These are phyloP conservation scores for Leptosphaerulina australis DNA, from an alignment of 2,329 filamentous ascomycete species.

Conservation along the genomic window DNA sequence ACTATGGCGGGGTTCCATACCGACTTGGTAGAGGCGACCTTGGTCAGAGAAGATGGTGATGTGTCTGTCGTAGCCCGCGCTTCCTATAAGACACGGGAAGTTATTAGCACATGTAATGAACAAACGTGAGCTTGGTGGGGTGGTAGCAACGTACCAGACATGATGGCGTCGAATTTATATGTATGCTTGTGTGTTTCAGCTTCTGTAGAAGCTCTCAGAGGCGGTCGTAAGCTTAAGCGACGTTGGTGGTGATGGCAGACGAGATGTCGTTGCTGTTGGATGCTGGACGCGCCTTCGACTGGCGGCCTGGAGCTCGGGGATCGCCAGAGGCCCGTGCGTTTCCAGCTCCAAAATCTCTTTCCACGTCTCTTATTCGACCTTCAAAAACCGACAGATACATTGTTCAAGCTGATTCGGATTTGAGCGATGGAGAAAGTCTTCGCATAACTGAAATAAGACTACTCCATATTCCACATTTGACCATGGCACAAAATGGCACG, in stretches of 20 bases:
- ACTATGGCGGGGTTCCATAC: constrained; percentile 63
- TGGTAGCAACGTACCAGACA: constrained; percentile 48
- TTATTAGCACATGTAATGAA: constrained; percentile 37
- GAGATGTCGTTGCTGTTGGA: constrained; percentile 28
- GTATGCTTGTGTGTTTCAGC: constrained; percentile 36
- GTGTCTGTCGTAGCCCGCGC: constrained; percentile 87
- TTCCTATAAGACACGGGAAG: constrained; percentile 38
- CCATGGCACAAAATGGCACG: constrained; percentile 33
- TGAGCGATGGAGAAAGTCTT: constrained; percentile 38
- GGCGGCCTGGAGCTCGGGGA: constrained; percentile 43
- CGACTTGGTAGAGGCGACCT: constrained; percentile 98
- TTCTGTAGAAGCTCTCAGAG: constrained; percentile 35
- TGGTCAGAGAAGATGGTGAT: constrained; percentile 99
- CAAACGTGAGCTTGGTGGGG: constrained; percentile 23
- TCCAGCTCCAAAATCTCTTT: constrained; percentile 43
- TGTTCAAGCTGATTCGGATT: constrained; percentile 45
- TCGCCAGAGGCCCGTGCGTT: constrained; percentile 19
- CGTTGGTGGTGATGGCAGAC: constrained; percentile 30
- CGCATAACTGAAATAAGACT: constrained; percentile 25
- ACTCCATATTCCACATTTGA: constrained; percentile 39
- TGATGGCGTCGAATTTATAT: constrained; percentile 43
- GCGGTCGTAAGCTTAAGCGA: constrained; percentile 39
- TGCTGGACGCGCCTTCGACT: constrained; percentile 41
- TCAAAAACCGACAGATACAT: constrained; percentile 29
- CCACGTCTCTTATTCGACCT: constrained; percentile 44